Evolutionary conservation across 164 flowering plant genomes (phyloP), one percentile per base, ranked within the genome.

Genomic region (Santalum album): DNA sequence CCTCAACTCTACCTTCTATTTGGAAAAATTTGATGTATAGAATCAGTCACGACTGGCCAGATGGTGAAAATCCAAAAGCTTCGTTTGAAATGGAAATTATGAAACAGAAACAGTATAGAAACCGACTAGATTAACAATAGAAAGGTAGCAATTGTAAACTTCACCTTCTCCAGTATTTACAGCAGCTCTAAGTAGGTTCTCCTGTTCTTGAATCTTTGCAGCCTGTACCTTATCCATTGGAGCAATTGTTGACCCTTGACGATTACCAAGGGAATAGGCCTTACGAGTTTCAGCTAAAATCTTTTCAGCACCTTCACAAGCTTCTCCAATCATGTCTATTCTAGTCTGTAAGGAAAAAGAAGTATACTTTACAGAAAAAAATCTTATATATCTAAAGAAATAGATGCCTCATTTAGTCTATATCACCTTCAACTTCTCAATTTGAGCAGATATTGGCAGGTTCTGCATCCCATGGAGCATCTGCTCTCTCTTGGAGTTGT

Each of bases 271-370:
- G 39, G 83, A 70, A 73, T 84, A 86, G 36, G 89, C 83, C 73
- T 86, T 88, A 6, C 95, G 95, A 12, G 82, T 73, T 49, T 88
- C 98, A 59, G 89, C 89, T 47, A 91, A 69, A 26, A 86, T 75
- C 67, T 88, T 91, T 65, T 86, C 89, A 65, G 96, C 98, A 82
- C 90, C 80, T 64, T 86, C 95, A 69, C 95, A 88, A 50, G 96
- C 98, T 55, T 83, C 86, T 51, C 72, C 90, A 59, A 91, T 91
- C 92, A 84, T 88, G 46, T 88, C 94, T 54, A 88, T 88, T 75
- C 98, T 78, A 44, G 66, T 53, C 96, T 88, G 77, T 34, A 65
- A 70, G 35, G 25, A 25, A 50, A 49, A n/a, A 61, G 25, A 47
- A n/a, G 23, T 38, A 48, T 52, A 60, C 45, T 42, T 42, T 17